Percentiles rank a stretch among this genome's conserved stretches.
These are phyloP conservation scores for Ogataea wickerhamii DNA, from an alignment of 805 yeast genomes.

Conservation along the genomic window DNA sequence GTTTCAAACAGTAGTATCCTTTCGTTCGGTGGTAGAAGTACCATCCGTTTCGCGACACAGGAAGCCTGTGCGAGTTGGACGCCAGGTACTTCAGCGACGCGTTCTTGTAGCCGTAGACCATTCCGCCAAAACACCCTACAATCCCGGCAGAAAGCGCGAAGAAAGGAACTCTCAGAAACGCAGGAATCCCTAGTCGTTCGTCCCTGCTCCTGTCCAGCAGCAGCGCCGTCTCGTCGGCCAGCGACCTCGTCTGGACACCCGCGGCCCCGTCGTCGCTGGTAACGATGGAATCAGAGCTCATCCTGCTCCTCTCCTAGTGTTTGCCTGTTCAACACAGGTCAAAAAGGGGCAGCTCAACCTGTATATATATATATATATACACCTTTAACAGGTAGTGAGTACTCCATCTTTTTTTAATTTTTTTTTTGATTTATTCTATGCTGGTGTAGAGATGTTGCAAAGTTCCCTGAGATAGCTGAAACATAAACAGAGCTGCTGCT, in stretches of 20 bases:
- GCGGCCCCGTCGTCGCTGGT: background rate
- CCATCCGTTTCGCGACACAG: slow-evolving; percentile 79
- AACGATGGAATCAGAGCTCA: background rate
- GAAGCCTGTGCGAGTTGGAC: slow-evolving; percentile 79
- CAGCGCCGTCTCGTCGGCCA: slow-evolving; percentile 5
- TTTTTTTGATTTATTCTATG: too few species aligned
- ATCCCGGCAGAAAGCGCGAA: slow-evolving; percentile 38
- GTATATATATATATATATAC: too few species aligned
- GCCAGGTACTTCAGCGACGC: slow-evolving; percentile 64
- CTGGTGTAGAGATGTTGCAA: too few species aligned
- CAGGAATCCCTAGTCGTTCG: slow-evolving; percentile 48
- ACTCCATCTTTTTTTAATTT: too few species aligned
- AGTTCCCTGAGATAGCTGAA: too few species aligned
- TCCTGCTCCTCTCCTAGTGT: background rate
- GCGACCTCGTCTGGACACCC: slow-evolving; percentile 5
- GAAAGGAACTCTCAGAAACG: slow-evolving; percentile 42
- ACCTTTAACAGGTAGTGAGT: too few species aligned
- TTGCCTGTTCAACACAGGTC: background rate
- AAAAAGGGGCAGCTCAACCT: too few species aligned
- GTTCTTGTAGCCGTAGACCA: slow-evolving; percentile 52
- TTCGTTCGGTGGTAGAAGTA: slow-evolving; percentile 82
- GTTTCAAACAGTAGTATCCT: slow-evolving; percentile 64
- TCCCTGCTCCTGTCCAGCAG: slow-evolving; percentile 12
- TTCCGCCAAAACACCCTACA: slow-evolving; percentile 52
- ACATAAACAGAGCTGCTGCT: too few species aligned